phyloP scores from a whole-genome alignment of 108 stramenopile genomes.

The Nitzschia palea region DNA sequence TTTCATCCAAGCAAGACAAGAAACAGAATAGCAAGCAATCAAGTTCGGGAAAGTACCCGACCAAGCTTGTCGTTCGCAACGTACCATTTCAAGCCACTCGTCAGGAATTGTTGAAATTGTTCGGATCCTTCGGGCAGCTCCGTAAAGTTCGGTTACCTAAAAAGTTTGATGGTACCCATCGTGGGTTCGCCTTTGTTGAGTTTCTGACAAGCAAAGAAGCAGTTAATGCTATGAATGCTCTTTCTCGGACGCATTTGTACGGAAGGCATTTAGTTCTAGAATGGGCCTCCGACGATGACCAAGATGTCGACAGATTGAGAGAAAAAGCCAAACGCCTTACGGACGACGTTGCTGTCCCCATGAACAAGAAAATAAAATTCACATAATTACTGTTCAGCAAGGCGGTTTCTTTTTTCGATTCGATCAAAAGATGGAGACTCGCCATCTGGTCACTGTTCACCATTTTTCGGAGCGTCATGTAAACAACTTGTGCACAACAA shows the following conservation, averaged over 20 bases:
- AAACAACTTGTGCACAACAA: no score
- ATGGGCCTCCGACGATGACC: slow-evolving; percentile 85
- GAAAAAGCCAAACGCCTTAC: slow-evolving; percentile 78
- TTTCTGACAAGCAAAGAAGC: slow-evolving; percentile 94
- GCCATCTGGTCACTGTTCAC: no score
- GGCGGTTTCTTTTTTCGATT: no score
- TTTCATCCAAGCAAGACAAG: slow-evolving; percentile 57
- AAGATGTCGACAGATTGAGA: slow-evolving; percentile 49
- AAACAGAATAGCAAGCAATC: slow-evolving; percentile 7
- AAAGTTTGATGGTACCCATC: slow-evolving; percentile 94
- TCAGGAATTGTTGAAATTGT: slow-evolving; percentile 89
- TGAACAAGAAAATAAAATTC: slow-evolving; percentile 52
- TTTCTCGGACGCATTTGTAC: slow-evolving; percentile 95
- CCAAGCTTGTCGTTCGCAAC: slow-evolving; percentile 96
- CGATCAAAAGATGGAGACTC: no score
- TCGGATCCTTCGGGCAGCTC: slow-evolving; percentile 91
- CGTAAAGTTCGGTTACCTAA: slow-evolving; percentile 96
- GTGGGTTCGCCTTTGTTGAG: slow-evolving; percentile 99
- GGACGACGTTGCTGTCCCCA: slow-evolving; percentile 31
- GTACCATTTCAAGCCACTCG: slow-evolving; percentile 96
- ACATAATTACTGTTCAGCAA: no score
- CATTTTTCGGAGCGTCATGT: no score
- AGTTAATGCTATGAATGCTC: slow-evolving; percentile 73
- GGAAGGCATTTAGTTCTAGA: slow-evolving; percentile 98
- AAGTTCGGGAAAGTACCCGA: slow-evolving; percentile 40